phyloP scores from a whole-genome alignment of 768 basidiomycete genomes.

The Mycena rebaudengoi region DNA sequence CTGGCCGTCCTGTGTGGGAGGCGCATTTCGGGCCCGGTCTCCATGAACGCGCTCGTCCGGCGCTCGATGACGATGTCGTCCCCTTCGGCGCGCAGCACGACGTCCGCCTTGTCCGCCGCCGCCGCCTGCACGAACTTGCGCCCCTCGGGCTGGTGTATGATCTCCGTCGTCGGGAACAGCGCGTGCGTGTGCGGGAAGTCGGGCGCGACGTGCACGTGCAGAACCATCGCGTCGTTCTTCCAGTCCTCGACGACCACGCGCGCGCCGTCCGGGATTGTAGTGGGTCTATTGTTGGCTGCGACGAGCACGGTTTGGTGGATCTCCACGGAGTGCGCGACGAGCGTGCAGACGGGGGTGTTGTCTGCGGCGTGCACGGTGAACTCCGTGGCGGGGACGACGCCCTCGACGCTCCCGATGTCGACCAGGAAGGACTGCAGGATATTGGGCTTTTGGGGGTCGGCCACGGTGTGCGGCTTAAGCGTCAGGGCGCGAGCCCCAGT shows the following conservation, averaged over 20 bases:
- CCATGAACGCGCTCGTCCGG: not conserved
- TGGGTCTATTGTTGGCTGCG: not conserved
- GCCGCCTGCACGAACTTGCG: not conserved
- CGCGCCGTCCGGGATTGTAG: not conserved
- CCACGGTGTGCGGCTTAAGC: not conserved
- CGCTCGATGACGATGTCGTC: not conserved
- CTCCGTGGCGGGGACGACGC: not conserved
- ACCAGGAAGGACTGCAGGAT: not conserved
- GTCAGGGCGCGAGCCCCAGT: not conserved
- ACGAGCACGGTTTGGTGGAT: not conserved
- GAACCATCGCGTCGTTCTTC: not conserved
- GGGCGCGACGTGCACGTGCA: not conserved
- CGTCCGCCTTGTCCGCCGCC: not conserved
- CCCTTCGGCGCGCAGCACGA: not conserved
- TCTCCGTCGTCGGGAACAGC: not conserved
- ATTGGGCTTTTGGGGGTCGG: not conserved
- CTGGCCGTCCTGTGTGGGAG: not conserved
- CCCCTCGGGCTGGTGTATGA: not conserved
- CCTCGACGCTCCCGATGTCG: not conserved
- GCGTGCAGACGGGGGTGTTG: not conserved
- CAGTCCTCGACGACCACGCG: not conserved
- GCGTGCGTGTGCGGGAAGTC: not conserved
- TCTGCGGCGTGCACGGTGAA: not conserved
- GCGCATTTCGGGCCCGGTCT: not conserved
- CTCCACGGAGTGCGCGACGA: not conserved